Evolutionary conservation across 345 rosid genomes (phyloP).

Genomic region (Kernera saxatilis): DNA sequence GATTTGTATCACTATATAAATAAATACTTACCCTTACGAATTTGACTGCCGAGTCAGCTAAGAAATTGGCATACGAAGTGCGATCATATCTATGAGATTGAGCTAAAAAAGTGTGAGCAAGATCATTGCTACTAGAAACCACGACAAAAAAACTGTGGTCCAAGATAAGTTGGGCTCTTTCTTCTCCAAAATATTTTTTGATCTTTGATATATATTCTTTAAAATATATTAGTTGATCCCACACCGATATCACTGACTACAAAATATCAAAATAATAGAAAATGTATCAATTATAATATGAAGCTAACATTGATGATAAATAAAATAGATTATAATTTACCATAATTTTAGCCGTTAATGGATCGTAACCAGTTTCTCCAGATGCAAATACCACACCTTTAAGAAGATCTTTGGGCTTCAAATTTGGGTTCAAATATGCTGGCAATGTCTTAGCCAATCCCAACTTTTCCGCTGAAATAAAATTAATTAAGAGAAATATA

Average conservation of each 20-base stretch:
- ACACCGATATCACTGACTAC: conserved; percentile 16
- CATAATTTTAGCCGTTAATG: conserved; percentile 39
- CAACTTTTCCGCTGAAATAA: conserved; percentile 36
- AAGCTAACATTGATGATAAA: background rate
- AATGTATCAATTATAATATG: background rate
- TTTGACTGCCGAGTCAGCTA: conserved; percentile 34
- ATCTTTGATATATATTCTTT: conserved; percentile 41
- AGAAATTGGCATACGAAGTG: conserved; percentile 30
- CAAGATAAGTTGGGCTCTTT: conserved; percentile 34
- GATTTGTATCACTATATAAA: background rate
- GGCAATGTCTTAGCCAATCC: conserved; percentile 48
- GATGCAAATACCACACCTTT: conserved; percentile 67
- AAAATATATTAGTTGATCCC: conserved; percentile 39
- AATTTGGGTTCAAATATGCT: conserved; percentile 39
- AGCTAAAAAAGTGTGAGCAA: conserved; percentile 40
- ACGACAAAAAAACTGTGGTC: conserved; percentile 31
- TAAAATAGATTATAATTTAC: conserved; percentile 17
- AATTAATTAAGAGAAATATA: background rate
- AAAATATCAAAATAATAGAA: conserved; percentile 17
- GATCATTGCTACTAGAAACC: conserved; percentile 45
- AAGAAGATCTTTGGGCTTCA: conserved; percentile 40
- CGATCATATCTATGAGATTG: conserved; percentile 31
- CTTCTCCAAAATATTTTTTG: conserved; percentile 36
- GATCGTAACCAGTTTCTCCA: conserved; percentile 58
- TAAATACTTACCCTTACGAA: conserved; percentile 36